These are phyloP conservation scores for Marsdenia floribunda DNA, from an alignment of 257 asterid species.

Conservation along the genomic window DNA sequence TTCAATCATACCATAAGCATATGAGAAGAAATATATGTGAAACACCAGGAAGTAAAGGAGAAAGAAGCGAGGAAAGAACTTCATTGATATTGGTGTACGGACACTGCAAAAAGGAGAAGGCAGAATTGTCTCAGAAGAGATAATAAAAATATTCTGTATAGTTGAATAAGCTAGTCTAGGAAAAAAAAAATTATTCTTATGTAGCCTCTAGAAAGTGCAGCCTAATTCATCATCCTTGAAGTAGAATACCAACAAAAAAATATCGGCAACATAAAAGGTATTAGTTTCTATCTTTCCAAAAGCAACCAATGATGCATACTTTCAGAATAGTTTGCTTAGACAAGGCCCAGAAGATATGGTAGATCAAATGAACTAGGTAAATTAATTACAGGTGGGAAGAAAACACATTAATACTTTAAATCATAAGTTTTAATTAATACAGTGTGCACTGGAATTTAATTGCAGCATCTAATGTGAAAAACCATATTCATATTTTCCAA, in stretches of 20 bases:
- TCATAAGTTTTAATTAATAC: not conserved
- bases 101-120: conserved; percentile 63
- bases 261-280: not conserved
- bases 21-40: conserved; percentile 93
- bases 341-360: not conserved
- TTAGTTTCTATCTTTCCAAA: not conserved
- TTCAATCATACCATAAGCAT: conserved; percentile 64
- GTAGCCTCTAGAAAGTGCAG: not conserved
- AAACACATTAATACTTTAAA: not conserved
- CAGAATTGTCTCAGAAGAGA: not conserved
- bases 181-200: not conserved
- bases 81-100: conserved; percentile 97
- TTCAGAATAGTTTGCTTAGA: not conserved
- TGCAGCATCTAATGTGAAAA: not conserved
- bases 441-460: not conserved
- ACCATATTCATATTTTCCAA: not conserved
- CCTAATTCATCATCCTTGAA: not conserved
- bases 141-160: not conserved
- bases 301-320: not conserved
- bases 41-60: conserved; percentile 94
- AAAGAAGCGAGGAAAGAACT: conserved; percentile 99
- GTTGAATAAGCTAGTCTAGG: not conserved
- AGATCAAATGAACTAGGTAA: not conserved
- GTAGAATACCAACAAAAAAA: not conserved
- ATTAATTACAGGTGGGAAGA: not conserved